These are phyloP conservation scores for Yarrowia yakushimensis DNA, from an alignment of 805 yeast genomes.

Conservation along the genomic window DNA sequence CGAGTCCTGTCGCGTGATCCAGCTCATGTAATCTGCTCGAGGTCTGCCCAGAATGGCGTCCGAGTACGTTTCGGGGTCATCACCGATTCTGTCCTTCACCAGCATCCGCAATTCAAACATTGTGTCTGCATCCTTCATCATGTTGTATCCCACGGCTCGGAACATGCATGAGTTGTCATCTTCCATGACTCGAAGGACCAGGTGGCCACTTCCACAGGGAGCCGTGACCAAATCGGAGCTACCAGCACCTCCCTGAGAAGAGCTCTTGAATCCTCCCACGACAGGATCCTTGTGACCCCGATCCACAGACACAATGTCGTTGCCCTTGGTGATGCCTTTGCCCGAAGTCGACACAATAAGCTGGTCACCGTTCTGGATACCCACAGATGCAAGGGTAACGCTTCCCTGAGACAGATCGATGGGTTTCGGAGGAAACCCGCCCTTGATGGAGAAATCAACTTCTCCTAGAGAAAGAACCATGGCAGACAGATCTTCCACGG, in stretches of 20 bases:
- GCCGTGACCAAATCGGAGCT: background rate
- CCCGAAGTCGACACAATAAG: constrained; percentile 40
- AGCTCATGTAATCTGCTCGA: constrained; percentile 48
- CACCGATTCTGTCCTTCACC: constrained; percentile 47
- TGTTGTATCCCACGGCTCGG: constrained; percentile 57
- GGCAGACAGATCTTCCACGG: constrained; percentile 38
- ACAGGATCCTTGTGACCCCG: constrained; percentile 1
- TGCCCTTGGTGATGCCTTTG: background rate
- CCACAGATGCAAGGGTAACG: constrained; percentile 39
- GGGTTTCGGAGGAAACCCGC: constrained; percentile 61
- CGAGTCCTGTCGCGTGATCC: constrained; percentile 58
- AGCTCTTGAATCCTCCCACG: background rate
- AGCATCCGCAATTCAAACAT: constrained; percentile 50
- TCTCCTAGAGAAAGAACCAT: constrained; percentile 27
- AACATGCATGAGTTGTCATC: constrained; percentile 80
- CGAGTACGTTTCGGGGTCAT: constrained; percentile 47
- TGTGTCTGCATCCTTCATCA: constrained; percentile 44
- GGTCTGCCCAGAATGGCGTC: constrained; percentile 58
- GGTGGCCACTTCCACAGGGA: background rate
- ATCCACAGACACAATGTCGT: background rate
- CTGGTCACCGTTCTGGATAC: constrained; percentile 59
- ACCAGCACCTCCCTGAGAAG: background rate
- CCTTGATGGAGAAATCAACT: constrained; percentile 39
- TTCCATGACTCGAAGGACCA: constrained; percentile 52
- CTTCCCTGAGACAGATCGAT: constrained; percentile 38